Evolutionary conservation across 2,329 filamentous ascomycete genomes (phyloP).

Genomic region (Hymenoscyphus salicellus): DNA sequence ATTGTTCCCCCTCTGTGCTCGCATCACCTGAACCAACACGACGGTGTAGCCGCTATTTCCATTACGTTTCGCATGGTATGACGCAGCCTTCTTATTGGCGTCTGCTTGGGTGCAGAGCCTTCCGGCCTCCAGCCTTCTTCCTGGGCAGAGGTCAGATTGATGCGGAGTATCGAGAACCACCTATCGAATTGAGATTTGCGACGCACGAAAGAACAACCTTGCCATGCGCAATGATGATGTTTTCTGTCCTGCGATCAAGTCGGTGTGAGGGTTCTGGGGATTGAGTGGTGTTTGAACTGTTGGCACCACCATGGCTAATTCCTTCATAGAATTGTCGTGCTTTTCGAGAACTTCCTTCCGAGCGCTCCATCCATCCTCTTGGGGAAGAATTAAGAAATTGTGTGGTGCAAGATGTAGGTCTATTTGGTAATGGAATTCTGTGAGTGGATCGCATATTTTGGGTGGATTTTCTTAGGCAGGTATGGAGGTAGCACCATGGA

Average conservation of each 20-base stretch:
- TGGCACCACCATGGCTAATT: neutral
- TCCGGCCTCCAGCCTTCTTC: conserved; percentile 1
- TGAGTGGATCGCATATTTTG: conserved; percentile 3
- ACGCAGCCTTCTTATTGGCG: conserved; percentile 1
- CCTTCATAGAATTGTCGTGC: neutral
- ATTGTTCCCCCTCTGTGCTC: neutral
- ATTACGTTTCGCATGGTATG: conserved; percentile 1
- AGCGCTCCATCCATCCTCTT: neutral
- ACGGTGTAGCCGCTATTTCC: conserved; percentile 2
- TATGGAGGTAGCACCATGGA: neutral
- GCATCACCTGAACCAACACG: neutral
- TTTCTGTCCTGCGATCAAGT: neutral
- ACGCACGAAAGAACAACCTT: neutral
- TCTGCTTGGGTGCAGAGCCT: neutral
- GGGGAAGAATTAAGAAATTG: neutral
- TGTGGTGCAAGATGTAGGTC: neutral
- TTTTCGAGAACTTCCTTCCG: neutral
- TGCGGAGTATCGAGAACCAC: neutral
- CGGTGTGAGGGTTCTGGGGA: neutral
- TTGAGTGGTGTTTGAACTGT: neutral
- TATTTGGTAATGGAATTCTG: conserved; percentile 5
- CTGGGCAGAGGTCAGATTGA: neutral
- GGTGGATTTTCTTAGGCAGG: neutral
- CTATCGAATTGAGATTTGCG: too few species aligned
- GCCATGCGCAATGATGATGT: neutral